Conservation (phyloP, 225 moss, liverwort and hornwort species). For the Polytrichum formosum region DNA sequence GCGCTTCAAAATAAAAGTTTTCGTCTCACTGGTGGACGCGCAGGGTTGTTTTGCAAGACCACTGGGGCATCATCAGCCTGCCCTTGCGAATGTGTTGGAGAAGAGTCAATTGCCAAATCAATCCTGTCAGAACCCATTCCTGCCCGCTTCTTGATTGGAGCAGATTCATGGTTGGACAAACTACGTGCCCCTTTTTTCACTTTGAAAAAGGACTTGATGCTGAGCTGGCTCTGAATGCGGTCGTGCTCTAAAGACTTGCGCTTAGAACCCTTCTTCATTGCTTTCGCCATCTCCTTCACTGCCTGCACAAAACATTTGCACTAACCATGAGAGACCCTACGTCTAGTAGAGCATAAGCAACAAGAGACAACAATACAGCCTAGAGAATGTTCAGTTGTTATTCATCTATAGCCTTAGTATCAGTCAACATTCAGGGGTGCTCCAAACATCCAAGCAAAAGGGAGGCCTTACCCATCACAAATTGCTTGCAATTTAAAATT, state of each 20-base stretch:
- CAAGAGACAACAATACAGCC: neutral
- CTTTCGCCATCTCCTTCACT: slow-evolving; percentile 24
- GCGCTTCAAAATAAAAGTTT: neutral
- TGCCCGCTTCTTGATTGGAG: neutral
- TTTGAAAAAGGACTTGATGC: slow-evolving; percentile 16
- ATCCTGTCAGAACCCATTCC: neutral
- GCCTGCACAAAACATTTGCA: neutral
- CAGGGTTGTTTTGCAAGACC: neutral
- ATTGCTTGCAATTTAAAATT: too few relatives aligned
- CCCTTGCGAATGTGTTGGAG: neutral
- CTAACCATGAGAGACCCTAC: neutral
- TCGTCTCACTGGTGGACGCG: neutral
- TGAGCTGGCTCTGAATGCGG: slow-evolving; percentile 9
- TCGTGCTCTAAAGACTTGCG: slow-evolving; percentile 11
- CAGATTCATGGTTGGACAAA: neutral
- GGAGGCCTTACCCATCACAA: too few relatives aligned
- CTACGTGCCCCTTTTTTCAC: slow-evolving; percentile 6
- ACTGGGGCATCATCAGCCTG: neutral
- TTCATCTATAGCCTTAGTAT: too few relatives aligned
- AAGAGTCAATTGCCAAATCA: neutral
- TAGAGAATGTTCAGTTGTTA: neutral
- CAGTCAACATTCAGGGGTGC: too few relatives aligned
- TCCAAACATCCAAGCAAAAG: neutral
- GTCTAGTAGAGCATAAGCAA: neutral
- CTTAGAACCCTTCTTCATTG: slow-evolving; percentile 15